phyloP scores from a whole-genome alignment of 208 protist species.

The Leishmania turanica region DNA sequence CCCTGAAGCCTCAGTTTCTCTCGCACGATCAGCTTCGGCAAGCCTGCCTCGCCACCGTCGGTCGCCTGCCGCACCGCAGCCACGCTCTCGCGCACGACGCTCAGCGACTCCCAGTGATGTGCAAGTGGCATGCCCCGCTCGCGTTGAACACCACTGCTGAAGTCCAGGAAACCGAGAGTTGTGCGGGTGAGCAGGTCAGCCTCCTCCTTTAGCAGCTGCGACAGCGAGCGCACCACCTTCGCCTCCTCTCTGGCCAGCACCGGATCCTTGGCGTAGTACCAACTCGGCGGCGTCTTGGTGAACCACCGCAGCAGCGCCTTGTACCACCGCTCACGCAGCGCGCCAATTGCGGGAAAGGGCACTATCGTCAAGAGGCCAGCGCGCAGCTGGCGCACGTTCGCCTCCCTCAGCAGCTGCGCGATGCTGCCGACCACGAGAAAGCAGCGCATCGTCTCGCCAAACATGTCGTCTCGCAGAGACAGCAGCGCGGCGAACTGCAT shows the following conservation, averaged over 20 bases:
- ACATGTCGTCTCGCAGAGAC: constrained; percentile 79
- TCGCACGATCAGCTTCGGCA: constrained; percentile 36
- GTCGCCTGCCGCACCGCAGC: constrained; percentile 20
- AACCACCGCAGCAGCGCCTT: constrained; percentile 83
- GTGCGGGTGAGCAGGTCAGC: constrained; percentile 27
- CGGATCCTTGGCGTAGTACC: constrained; percentile 74
- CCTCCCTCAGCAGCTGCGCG: constrained; percentile 49
- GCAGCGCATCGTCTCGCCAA: constrained; percentile 78
- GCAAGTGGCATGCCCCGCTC: neutral
- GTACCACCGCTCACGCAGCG: constrained; percentile 80
- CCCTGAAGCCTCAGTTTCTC: constrained; percentile 48
- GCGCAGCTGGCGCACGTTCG: constrained; percentile 56
- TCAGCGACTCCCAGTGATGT: constrained; percentile 31
- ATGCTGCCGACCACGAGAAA: constrained; percentile 67
- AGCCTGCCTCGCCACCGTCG: constrained; percentile 20
- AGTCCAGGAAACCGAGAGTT: constrained; percentile 69
- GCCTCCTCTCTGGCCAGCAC: constrained; percentile 51
- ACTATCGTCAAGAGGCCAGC: constrained; percentile 41
- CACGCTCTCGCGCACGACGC: constrained; percentile 31
- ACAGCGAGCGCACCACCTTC: constrained; percentile 53
- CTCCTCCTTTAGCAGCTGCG: constrained; percentile 59
- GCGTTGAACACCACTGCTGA: constrained; percentile 31
- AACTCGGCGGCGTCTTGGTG: constrained; percentile 71
- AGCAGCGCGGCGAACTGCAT: constrained; percentile 51
- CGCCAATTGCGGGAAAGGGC: constrained; percentile 64